Evolutionary conservation across 129 eudicot species (phyloP).

Genomic region (Saposhnikovia divaricata): DNA sequence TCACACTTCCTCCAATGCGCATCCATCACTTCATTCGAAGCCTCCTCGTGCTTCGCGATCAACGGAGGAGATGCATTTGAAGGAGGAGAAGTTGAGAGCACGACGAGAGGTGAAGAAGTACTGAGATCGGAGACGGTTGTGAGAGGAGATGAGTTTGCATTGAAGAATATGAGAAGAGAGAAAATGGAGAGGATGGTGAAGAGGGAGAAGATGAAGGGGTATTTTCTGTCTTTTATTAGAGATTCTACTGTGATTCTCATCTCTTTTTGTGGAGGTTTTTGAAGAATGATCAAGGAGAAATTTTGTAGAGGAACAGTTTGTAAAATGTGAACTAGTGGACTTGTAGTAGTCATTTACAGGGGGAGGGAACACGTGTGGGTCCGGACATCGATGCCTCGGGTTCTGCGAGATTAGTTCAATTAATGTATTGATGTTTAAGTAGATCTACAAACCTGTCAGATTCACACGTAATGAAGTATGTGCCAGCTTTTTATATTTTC

Average conservation of each 20-base stretch:
- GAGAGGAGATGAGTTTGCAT: constrained; percentile 22
- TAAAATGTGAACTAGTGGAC: background rate
- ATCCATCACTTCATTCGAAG: background rate
- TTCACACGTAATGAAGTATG: too few relatives aligned
- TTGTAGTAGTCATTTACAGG: background rate
- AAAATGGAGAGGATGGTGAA: constrained; percentile 25
- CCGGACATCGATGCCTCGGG: background rate
- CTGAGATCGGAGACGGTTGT: constrained; percentile 15
- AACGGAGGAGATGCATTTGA: background rate
- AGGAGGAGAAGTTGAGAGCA: constrained; percentile 15
- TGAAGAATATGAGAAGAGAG: constrained; percentile 30
- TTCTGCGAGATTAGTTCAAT: background rate
- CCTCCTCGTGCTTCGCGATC: too few relatives aligned
- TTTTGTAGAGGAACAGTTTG: background rate
- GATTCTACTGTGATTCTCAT: constrained; percentile 19
- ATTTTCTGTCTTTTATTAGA: constrained; percentile 34
- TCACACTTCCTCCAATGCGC: constrained; percentile 48
- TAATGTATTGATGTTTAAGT: too few relatives aligned
- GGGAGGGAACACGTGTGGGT: background rate
- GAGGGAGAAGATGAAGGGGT: constrained; percentile 39
- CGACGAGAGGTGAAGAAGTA: background rate
- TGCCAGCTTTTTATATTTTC: too few relatives aligned
- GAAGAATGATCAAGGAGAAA: background rate
- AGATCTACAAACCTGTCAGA: too few relatives aligned
- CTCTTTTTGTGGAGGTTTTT: background rate